Base-by-base conservation (phyloP, 805 yeast species). In the Zygoascus flipseniorum region DNA sequence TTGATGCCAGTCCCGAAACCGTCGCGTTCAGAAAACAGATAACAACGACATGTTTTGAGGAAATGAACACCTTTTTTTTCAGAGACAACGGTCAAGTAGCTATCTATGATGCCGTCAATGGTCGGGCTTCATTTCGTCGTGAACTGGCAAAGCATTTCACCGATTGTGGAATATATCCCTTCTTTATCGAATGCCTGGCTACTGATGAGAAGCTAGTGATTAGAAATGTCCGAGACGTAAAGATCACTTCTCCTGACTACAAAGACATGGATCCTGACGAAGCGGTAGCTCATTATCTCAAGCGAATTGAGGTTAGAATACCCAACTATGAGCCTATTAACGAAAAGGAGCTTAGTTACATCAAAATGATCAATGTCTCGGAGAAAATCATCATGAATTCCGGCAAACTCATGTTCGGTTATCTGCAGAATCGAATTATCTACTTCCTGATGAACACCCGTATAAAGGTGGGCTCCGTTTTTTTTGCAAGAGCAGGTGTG, bases 21-120 rank as follows among this genome's bases (percentile, higher is more conserved):
- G 69, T 72, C 16, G 72, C 70, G 47, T 71, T 82, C 50, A 79
- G 95, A 50, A 74, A 75, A 42, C 71, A 76, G 56, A 77, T 90
- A 20, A 75, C 85, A 43, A 73, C 78, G 47, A 76, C 79, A 42
- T 88, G 95, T 60, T 67, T 86, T 41, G 70, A 70, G 47, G 97
- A 89, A 65, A 82, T 92, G 67, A 65, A 78, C 52, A 71, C 74
- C 23, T 89, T 86, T 62, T 89, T 88, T 68, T 78, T 79, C 57
- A 77, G 78, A 31, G 88, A 83, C 57, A 81, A 80, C 63, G 98
- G 98, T 10, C 99, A 93, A 70, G 88, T 93, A 32, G 99, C 96
- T 5, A 87, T 93, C 20, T 93, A 87, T 69, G 99, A 93, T 69
- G 98, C 98, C 0, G 86, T 93, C 50, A 93, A 93, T 66, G 96